Evolutionary conservation across 371 early-diverging fungal species (phyloP).

Genomic region (Rhizopus delemar): DNA sequence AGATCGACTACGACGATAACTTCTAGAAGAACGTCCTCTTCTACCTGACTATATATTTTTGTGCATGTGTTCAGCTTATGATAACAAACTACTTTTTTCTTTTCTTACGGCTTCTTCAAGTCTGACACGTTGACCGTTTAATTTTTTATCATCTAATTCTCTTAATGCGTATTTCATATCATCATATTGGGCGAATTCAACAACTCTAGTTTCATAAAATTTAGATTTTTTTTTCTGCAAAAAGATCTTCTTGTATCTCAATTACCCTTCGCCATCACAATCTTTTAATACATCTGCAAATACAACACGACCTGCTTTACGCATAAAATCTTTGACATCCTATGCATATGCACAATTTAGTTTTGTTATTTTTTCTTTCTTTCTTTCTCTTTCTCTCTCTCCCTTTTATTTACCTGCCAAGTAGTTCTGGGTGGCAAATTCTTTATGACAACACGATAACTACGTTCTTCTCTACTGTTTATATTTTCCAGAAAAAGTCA

Average conservation of each 20-base stretch:
- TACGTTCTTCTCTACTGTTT: slow-evolving; percentile 6
- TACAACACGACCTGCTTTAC: slow-evolving; percentile 88
- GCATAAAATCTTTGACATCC: slow-evolving; percentile 94
- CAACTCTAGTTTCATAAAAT: slow-evolving; percentile 57
- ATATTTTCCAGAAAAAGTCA: slow-evolving; percentile 28
- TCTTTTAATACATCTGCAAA: slow-evolving; percentile 87
- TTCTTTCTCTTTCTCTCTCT: not conserved
- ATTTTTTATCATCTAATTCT: slow-evolving; percentile 79
- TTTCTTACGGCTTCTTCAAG: slow-evolving; percentile 66
- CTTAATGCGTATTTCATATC: slow-evolving; percentile 84
- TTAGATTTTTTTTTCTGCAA: not conserved
- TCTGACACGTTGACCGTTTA: slow-evolving; percentile 73
- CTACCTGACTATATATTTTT: slow-evolving; percentile 15
- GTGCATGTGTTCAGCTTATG: too few relatives aligned
- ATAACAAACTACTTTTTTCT: slow-evolving; percentile 40
- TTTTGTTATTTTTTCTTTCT: not conserved
- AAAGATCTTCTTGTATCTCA: slow-evolving; percentile 2
- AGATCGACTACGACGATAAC: slow-evolving; percentile 14
- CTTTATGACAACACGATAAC: slow-evolving; percentile 64
- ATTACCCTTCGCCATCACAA: slow-evolving; percentile 81
- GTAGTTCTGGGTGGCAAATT: slow-evolving; percentile 66
- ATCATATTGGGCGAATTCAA: slow-evolving; percentile 77
- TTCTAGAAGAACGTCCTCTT: slow-evolving; percentile 26
- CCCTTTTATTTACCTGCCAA: slow-evolving; percentile 69
- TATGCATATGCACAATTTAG: slow-evolving; percentile 31